phyloP scores from a whole-genome alignment of 768 basidiomycete genomes.

The Neoboletus subvelutipes region DNA sequence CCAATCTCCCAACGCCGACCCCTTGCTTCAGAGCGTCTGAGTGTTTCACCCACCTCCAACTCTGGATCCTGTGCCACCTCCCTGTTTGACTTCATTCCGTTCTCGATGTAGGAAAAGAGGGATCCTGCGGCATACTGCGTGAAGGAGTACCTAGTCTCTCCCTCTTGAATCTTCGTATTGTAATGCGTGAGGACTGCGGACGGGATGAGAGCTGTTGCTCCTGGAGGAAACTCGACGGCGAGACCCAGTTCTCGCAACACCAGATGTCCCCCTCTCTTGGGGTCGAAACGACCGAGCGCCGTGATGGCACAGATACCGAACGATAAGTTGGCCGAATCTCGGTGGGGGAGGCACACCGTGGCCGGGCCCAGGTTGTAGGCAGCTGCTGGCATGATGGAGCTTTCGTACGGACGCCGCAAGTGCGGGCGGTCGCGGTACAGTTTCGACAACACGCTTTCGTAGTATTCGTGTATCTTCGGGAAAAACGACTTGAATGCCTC shows the following conservation, averaged over 20 bases:
- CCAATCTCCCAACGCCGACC: no score
- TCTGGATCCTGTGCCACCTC: not conserved
- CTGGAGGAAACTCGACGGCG: not conserved
- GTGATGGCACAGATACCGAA: conserved; percentile 9
- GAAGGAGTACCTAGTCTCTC: conserved; percentile 1
- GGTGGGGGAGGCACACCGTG: not conserved
- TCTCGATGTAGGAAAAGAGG: conserved; percentile 7
- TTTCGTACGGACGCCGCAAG: not conserved
- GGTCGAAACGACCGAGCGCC: not conserved
- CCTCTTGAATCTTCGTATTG: not conserved
- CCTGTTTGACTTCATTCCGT: conserved; percentile 1
- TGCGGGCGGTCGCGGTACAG: fast-evolving
- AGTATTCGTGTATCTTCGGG: not conserved
- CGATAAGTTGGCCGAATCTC: not conserved
- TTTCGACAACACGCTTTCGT: not conserved
- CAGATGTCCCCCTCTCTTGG: not conserved
- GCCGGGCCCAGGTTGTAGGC: conserved; percentile 1
- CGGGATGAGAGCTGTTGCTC: not conserved
- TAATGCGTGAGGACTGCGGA: not conserved
- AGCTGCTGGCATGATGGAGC: not conserved
- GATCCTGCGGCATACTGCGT: conserved; percentile 2
- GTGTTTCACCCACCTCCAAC: no score
- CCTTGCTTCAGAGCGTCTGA: no score
- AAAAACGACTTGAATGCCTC: not conserved
- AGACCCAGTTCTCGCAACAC: not conserved